phyloP scores from a whole-genome alignment of 78 protist genomes.

The Monocercomonoides exilis region DNA sequence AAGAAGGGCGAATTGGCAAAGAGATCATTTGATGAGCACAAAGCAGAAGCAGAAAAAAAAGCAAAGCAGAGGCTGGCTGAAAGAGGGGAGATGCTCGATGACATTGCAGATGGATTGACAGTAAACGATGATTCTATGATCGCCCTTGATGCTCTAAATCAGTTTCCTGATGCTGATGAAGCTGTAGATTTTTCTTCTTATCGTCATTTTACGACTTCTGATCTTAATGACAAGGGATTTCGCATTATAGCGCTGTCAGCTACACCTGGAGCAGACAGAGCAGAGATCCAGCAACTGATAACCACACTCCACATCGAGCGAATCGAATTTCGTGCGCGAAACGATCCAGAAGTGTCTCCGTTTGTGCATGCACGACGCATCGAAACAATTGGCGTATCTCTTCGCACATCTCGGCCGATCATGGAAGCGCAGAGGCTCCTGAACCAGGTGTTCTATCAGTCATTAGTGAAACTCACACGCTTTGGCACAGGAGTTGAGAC shows the following conservation, averaged over 20 bases:
- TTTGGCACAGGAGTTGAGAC: too few relatives aligned
- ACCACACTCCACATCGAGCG: conserved; percentile 48
- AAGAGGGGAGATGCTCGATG: too few relatives aligned
- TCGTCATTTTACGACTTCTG: too few relatives aligned
- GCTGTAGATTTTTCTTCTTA: too few relatives aligned
- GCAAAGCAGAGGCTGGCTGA: too few relatives aligned
- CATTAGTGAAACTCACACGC: too few relatives aligned
- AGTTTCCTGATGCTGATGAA: too few relatives aligned
- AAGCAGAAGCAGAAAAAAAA: background rate
- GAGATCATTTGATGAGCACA: background rate
- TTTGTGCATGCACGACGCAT: background rate
- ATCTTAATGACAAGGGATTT: conserved; percentile 30
- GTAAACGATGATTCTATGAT: background rate
- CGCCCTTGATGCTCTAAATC: too few relatives aligned
- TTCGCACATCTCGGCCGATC: background rate
- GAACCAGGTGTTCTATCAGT: too few relatives aligned
- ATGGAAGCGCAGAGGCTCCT: too few relatives aligned
- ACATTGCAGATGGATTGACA: background rate
- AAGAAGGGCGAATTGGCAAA: background rate
- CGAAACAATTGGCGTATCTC: conserved; percentile 1
- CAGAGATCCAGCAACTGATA: conserved; percentile 49
- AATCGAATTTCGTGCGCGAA: conserved; percentile 56
- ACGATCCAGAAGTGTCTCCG: conserved; percentile 36
- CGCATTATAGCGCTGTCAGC: conserved; percentile 85
- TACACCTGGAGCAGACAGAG: conserved; percentile 75